phyloP scores from a whole-genome alignment of 371 early-diverging fungal species.

The Quaeritorhiza haematococci region DNA sequence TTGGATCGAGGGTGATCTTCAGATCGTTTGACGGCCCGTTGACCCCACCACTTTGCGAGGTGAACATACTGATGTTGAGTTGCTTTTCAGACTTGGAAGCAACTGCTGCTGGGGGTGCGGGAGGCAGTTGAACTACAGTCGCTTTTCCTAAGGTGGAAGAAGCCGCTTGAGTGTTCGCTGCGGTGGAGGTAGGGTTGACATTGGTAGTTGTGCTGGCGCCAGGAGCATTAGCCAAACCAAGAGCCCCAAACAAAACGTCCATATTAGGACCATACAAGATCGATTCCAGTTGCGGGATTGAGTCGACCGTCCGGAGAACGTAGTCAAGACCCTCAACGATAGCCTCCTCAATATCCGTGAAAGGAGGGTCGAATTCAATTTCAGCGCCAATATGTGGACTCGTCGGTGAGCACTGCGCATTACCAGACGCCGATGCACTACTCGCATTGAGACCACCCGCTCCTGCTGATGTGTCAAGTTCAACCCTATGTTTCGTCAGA shows the following conservation, averaged over 20 bases:
- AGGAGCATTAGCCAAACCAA: background rate
- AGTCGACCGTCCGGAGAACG: slow-evolving; percentile 36
- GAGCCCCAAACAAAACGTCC: slow-evolving; percentile 1
- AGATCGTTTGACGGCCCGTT: no score
- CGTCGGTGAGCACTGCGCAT: no score
- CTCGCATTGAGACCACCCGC: background rate
- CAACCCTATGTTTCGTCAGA: background rate
- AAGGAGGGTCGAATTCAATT: slow-evolving; percentile 47
- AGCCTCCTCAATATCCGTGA: slow-evolving; percentile 40
- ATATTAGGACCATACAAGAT: slow-evolving; percentile 19
- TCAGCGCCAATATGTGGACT: background rate
- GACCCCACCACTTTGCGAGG: no score
- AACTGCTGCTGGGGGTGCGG: background rate
- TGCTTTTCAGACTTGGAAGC: background rate
- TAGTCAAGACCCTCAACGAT: slow-evolving; percentile 41
- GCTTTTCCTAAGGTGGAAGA: no score
- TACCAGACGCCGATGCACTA: no score
- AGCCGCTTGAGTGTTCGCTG: background rate
- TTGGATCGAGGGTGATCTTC: slow-evolving; percentile 28
- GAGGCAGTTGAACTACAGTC: no score
- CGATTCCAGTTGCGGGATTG: slow-evolving; percentile 34
- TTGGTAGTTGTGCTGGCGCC: background rate
- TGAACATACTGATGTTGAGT: no score
- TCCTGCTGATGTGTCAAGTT: background rate
- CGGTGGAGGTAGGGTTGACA: background rate